Evolutionary conservation across 2,329 filamentous ascomycete genomes (phyloP), one percentile per base, ranked within the genome.

Genomic region (Neurospora crassa): DNA sequence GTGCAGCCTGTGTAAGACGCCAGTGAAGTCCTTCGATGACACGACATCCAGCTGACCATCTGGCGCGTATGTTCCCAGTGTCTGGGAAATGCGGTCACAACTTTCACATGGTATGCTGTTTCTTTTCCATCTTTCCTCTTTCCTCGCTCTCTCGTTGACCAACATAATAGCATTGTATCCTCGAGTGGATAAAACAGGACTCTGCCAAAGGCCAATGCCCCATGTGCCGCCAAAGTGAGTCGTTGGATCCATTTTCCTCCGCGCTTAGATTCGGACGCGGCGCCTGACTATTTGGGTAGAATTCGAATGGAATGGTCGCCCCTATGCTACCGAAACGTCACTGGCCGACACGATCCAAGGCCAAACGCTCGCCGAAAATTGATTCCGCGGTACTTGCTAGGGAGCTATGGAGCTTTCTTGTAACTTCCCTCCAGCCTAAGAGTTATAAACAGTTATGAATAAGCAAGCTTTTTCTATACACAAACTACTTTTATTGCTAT

Each of bases 71-170:
- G 53, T 63, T 34, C 53, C 29, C 34, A 97, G 95, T 97, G 75
- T 94, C 96, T 73, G 96, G 96, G 63, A 96, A 95, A 84, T 99
- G 96, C 82, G 95, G 94, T 5, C 96, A 99, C 81, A 97, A 93
- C 74, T 99, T 99, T 79, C 96, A 99, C 82, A 96, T 97, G 92
- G 94, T 96, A 81, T 67, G 73, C 67, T 45, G 43, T 71, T 18
- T 45, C 74, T 45, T 67, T 37, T 69, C 71, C 5, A 6, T 34
- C 24, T 40, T 5, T 41, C 20, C 37, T 37, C n/a, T 69, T 20
- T 18, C 24, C n/a, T 24, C 29, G 41, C 47, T n/a, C 18, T n/a
- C 29, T 41, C 20, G 40, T 47, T 29, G 29, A 45, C 59, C 76
- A 78, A 68, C 42, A 59, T 3, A 47, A 45, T 76, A 97, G 94